Percentiles rank a stretch among this genome's conserved stretches.
Evolutionary conservation across 2,329 filamentous ascomycete genomes (phyloP).

Genomic region (Fusarium sarcochroum): DNA sequence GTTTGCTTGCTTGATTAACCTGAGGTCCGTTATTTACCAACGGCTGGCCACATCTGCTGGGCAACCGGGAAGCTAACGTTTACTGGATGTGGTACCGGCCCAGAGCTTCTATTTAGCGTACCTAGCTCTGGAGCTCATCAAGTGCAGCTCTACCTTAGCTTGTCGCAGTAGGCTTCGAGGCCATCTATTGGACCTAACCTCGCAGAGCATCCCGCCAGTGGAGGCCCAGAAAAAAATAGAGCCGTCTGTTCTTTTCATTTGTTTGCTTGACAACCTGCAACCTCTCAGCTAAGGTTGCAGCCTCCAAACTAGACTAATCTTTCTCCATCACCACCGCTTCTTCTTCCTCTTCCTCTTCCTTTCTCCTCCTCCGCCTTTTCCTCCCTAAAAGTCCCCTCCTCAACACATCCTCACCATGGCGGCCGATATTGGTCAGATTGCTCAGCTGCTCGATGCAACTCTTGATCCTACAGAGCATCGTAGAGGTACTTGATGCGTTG

Average conservation of each 20-base stretch:
- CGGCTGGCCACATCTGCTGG: slow-evolving; percentile 2
- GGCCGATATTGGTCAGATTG: slow-evolving; percentile 72
- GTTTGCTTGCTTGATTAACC: no score
- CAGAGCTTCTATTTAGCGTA: slow-evolving; percentile 17
- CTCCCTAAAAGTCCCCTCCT: slow-evolving; percentile 20
- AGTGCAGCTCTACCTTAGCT: slow-evolving; percentile 16
- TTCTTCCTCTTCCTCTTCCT: slow-evolving; percentile 32
- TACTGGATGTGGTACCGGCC: slow-evolving; percentile 8
- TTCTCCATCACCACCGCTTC: slow-evolving; percentile 43
- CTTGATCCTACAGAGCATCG: slow-evolving; percentile 89
- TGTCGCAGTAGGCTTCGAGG: slow-evolving; percentile 5
- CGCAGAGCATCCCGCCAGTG: slow-evolving; percentile 21
- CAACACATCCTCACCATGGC: slow-evolving; percentile 63
- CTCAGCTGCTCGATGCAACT: slow-evolving; percentile 90
- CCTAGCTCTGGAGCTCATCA: slow-evolving; percentile 27
- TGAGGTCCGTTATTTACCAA: not conserved
- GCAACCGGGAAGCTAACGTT: slow-evolving; percentile 16
- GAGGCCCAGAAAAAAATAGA: slow-evolving; percentile 35
- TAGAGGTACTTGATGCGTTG: slow-evolving; percentile 74
- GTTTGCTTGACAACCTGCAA: slow-evolving; percentile 36
- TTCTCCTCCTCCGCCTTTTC: slow-evolving; percentile 31
- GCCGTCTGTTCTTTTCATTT: slow-evolving; percentile 16
- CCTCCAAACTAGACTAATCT: slow-evolving; percentile 30
- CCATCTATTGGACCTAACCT: slow-evolving; percentile 18
- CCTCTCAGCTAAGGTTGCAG: slow-evolving; percentile 37